Base-by-base conservation (phyloP, 2,329 filamentous ascomycete species). In the Chaetomiaceae sp. region DNA sequence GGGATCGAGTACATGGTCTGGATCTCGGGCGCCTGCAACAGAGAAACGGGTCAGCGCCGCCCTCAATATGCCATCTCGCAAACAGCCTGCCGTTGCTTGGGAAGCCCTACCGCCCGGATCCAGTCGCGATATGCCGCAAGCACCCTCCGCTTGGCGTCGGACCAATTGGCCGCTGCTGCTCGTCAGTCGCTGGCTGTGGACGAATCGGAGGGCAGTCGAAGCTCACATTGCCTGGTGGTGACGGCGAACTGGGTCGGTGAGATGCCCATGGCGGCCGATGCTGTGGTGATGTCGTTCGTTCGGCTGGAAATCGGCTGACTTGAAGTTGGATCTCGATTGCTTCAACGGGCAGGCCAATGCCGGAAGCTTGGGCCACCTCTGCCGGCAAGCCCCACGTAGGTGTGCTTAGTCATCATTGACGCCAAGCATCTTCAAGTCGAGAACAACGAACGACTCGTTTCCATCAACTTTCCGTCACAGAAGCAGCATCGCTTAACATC, bases 1-100 rank as follows among this genome's bases (percentile, higher is more conserved):
- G 89, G 89, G 67, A 99, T 78, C 59, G 88, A 88, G 83, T 99
- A 99, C 90, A 97, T 96, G 58, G 84, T 88, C 73, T 97, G 94
- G 68, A 99, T 92, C 71, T 97, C 91, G 57, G 94, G 92, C 37
- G 91, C 91, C 94, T 99, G 17, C 25, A 17, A 7, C 17, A 37
- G 11, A 4, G 14, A 31, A 14, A 42, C 14, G 19, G 17, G 27
- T 62, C 40, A 54, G 44, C 29, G 6, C 8, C 29, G 8, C 4
- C 5, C 4, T 15, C 22, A 4, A 11, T 19, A 6, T 4, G 14
- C 23, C 19, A 34, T n/a, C 15, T 17, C 6, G 22, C 15, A 15
- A 38, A 25, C 15, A 12, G 5, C 22, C 19, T 22, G 20, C 11
- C 14, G 2, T 11, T 34, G 9, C 14, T n/a, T 15, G 63, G 39